These are phyloP conservation scores for Dendrobium officinale DNA, from an alignment of 106 monocot genomes.

Conservation along the genomic window DNA sequence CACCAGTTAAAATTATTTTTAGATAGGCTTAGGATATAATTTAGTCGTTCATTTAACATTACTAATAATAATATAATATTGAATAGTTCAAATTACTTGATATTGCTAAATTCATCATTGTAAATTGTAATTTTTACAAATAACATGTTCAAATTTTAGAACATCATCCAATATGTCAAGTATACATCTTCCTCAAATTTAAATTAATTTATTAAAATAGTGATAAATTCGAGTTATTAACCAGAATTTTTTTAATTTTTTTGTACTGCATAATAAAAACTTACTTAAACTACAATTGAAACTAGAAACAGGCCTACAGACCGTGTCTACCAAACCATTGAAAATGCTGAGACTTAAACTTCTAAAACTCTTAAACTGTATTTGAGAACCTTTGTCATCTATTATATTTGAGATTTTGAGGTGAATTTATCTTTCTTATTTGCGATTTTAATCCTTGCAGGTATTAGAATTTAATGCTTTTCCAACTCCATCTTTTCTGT, in stretches of 20 bases:
- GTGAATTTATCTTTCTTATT: not conserved
- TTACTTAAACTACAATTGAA: not conserved
- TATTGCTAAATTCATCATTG: not conserved
- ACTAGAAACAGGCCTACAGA: not conserved
- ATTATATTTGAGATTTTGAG: not conserved
- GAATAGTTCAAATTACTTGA: not conserved
- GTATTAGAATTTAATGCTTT: not conserved
- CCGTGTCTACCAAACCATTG: not conserved
- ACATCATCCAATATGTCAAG: not conserved
- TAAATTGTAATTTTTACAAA: not conserved
- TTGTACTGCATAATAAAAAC: not conserved
- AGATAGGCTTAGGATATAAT: too few species aligned
- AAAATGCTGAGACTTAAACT: not conserved
- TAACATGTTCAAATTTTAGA: not conserved
- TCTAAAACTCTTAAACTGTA: not conserved
- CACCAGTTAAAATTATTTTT: too few species aligned
- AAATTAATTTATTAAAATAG: not conserved
- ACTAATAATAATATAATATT: too few species aligned
- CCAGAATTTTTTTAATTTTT: not conserved
- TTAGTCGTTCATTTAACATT: too few species aligned
- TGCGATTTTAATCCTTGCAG: not conserved
- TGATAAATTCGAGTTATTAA: not conserved
- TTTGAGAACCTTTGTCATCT: not conserved
- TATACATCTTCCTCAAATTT: not conserved
- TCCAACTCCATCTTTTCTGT: conserved; percentile 9